Evolutionary conservation across 495 filamentous ascomycete genomes (phyloP), one percentile per base, ranked within the genome.

Genomic region (Aspergillus panamensis): DNA sequence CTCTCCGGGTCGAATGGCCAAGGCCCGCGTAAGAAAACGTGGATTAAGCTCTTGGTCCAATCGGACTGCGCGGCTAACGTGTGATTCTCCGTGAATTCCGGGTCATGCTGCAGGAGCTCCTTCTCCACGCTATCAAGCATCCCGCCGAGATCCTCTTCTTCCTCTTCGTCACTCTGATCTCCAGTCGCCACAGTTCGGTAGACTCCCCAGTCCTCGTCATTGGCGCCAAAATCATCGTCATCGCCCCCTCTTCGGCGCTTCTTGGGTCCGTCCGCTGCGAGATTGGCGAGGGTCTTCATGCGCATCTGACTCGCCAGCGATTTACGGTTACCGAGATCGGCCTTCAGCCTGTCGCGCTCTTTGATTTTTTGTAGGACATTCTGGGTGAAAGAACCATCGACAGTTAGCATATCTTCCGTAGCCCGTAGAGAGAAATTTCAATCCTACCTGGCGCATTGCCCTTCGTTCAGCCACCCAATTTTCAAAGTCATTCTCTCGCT

Each of bases 201-300:
- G 13, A 98, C 90, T 51, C 88, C 88, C 94, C 94, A 98, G 70
- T 98, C 94, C 55, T 93, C 91, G 62, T 98, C 94, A 67, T 98
- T 94, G 33, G 93, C 92, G 55, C 94, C 94, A 67, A 98, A 98
- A 57, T 88, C 89, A 66, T 98, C 94, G 64, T 98, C 94, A 54
- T 84, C 82, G 16, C 77, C 79, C 16, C 87, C 87, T 21, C 94
- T 82, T 37, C 92, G 83, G 66, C 93, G 93, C 70, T 91, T 91
- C 55, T 84, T 84, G 0, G 93, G 92, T 17, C 85, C 85, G 71
- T 98, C 94, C 0, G 92, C 91, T 14, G 94, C 94, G 2, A 98
- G 86, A 62, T 96, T 96, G 40, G 94, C 95, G n/a, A 98, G 87
- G 14, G 84, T 91, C 74, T 97, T 97, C 94, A 98, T 98, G 30